Evolutionary conservation across 1,284 basidiomycete genomes (phyloP), one percentile per base, ranked within the genome.

Genomic region (Heterobasidion annosum): DNA sequence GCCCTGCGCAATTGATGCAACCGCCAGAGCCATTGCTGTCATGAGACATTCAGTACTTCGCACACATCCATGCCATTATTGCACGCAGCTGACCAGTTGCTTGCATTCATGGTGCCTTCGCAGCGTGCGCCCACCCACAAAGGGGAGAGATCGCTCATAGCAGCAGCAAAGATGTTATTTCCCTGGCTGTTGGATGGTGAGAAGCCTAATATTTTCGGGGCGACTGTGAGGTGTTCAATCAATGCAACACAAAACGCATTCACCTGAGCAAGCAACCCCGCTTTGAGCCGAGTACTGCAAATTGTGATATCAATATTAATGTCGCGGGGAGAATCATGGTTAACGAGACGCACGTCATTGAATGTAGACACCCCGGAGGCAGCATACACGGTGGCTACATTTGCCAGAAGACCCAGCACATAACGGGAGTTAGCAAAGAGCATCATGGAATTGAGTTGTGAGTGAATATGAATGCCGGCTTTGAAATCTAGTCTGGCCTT

Each of bases 131-230:
- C 67, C 7, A 60, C 59, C 68, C 68, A 70, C 10, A 70, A 61
- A n/a, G 68, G 68, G 33, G 66, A 69, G 8, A 67, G 57, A 57
- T 70, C 68, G 54, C 62, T 63, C 64, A 69, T 66, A 13, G 67
- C 65, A 37, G 69, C 64, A 9, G 69, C 66, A 58, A 66, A 68
- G 48, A 68, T 67, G 15, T 60, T 61, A 48, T 54, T 64, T 5
- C 67, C 67, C 54, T 68, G 67, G 34, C 59, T 62, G 53, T 70
- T 69, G 37, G 62, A 62, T 1, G 67, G 63, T 3, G 55, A 50
- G 53, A 66, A 66, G 18, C 63, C 62, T 66, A 16, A 34, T 40
- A 42, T n/a, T 44, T 48, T 53, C 47, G 13, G 37, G 9, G 25
- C 7, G 3, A 25, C 25, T 25, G 3, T 25, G 25, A 25, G 25